Percentiles rank a stretch among this genome's conserved stretches.
These are phyloP conservation scores for Solanum piurae DNA, from an alignment of 257 asterid species.

Conservation along the genomic window DNA sequence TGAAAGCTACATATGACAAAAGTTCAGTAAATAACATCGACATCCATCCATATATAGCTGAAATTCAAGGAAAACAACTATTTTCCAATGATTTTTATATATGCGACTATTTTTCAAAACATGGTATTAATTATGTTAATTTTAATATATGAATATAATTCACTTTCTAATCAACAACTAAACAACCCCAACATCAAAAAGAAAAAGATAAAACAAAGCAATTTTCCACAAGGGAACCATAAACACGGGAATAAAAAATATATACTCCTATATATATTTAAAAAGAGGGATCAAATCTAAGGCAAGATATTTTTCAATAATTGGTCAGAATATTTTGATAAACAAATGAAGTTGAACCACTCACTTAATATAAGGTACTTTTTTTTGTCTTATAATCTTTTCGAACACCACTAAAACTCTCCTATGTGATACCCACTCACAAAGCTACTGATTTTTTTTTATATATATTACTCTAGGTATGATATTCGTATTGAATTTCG, in stretches of 20 bases:
- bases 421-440: not conserved
- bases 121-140: not conserved
- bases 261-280: too few species aligned
- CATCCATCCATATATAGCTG: not conserved
- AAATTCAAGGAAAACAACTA: not conserved
- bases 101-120: not conserved
- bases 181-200: not conserved
- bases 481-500: not conserved
- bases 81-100: not conserved
- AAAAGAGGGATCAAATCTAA: not conserved
- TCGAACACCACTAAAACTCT: not conserved
- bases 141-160: not conserved
- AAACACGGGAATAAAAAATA: not conserved
- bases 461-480: not conserved
- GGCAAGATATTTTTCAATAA: not conserved
- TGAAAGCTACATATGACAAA: not conserved
- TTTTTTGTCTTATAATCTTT: not conserved
- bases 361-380: not conserved
- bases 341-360: conserved; percentile 1
- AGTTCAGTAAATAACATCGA: not conserved
- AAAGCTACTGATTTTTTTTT: not conserved
- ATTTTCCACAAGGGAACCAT: not conserved
- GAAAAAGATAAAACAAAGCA: not conserved
- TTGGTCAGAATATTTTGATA: not conserved
- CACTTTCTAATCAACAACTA: not conserved